Evolutionary conservation across 148 eudicot species (phyloP).

Genomic region (Vaccinium macrocarpon): DNA sequence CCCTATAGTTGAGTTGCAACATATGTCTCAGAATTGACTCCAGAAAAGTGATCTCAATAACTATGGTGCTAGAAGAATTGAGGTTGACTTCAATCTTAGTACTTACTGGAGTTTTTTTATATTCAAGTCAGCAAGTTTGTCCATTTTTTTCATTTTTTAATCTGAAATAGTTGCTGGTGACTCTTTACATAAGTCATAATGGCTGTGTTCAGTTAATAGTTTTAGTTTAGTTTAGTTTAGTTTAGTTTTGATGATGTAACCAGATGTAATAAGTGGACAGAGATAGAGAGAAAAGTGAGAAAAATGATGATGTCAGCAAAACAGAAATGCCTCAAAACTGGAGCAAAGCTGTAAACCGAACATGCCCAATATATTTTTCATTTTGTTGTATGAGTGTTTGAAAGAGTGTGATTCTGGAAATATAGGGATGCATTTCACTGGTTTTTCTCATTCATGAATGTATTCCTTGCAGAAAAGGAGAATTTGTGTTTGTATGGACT

Average conservation of each 20-base stretch:
- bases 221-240: no score
- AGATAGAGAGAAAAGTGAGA: no score
- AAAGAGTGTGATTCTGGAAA: not conserved
- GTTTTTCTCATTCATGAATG: not conserved
- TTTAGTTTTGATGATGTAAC: no score
- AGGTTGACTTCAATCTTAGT: not conserved
- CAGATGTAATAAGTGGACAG: no score
- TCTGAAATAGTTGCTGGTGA: not conserved
- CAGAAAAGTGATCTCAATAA: not conserved
- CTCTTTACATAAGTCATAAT: not conserved
- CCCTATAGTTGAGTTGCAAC: not conserved
- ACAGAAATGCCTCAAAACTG: no score
- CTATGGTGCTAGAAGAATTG: slow-evolving; percentile 8
- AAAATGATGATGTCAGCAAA: no score
- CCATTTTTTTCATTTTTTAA: not conserved
- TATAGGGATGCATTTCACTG: not conserved
- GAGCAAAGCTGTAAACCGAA: no score
- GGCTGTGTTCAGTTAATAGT: no score
- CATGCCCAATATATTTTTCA: not conserved
- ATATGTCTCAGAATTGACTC: not conserved
- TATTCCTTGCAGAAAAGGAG: slow-evolving; percentile 33
- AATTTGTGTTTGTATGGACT: slow-evolving; percentile 45
- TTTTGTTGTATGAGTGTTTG: not conserved
- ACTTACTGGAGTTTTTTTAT: not conserved
- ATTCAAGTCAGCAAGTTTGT: not conserved